Base-by-base conservation (phyloP, 1,139 yeast species). In the Casaregolazyma suthepensis region DNA sequence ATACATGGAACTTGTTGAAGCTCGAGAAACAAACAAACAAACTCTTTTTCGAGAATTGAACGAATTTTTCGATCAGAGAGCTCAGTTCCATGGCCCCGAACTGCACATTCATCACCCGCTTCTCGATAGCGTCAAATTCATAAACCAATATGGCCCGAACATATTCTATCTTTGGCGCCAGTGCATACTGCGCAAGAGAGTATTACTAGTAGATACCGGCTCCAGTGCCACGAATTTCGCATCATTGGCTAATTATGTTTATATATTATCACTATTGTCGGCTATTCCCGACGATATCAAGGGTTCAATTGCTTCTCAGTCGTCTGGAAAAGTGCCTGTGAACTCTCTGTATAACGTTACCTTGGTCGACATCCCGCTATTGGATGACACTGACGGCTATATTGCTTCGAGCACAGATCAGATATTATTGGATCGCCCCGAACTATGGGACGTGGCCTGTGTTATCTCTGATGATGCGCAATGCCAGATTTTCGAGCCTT, bases 351-450 rank as follows among this genome's bases (percentile, higher is more conserved):
- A 80, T 67, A 83, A 83, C 44, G 76, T 86, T 22, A 85, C 89
- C 17, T 76, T 87, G 35, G 76, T 78, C 52, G 93, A 87, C 63
- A 71, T 61, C 23, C 57, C 59, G 17, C 54, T 58, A 52, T 55
- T 70, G 37, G 53, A 15, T 31, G 58, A 1, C 54, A 59, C 15
- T 58, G 65, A 35, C 78, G 48, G 52, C 1, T 83, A 71, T 63
- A 73, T 86, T 45, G 93, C 86, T 0, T 76, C 82, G 17, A 85
- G 96, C 0, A 80, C 85, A 52, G 96, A 88, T 65, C 86, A 82
- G 55, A 80, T 87, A 22, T 65, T 87, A 48, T 70, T 81, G 62
- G 81, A 77, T 56, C 84, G 82, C 59, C 67, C 68, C 10, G 75
- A 76, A 15, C 61, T 83, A 1, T 87, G 79, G 65, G 94, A 87